Evolutionary conservation across 2,329 filamentous ascomycete genomes (phyloP).

Genomic region (Ampelomyces quisqualis): DNA sequence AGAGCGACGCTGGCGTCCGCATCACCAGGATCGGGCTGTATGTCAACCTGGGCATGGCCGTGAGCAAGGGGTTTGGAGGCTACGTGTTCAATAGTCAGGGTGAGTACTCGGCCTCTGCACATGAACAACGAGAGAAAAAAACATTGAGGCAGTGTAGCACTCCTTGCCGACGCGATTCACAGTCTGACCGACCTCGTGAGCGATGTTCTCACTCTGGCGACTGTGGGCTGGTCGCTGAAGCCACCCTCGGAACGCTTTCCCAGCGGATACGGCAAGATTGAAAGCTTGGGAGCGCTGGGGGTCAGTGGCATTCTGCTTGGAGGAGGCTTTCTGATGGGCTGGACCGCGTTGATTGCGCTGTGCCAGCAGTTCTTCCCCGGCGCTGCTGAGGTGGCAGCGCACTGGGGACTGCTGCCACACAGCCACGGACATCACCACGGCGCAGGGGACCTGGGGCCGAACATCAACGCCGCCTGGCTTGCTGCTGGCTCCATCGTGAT

Average conservation of each 20-base stretch:
- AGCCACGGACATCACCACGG: constrained; percentile 65
- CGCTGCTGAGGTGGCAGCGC: constrained; percentile 45
- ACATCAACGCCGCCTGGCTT: constrained; percentile 92
- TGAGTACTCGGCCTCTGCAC: constrained; percentile 22
- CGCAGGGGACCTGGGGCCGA: constrained; percentile 65
- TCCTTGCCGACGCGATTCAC: constrained; percentile 93
- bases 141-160: constrained; percentile 53
- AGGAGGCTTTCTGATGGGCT: constrained; percentile 90
- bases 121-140: not conserved
- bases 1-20: constrained; percentile 87
- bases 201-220: constrained; percentile 89
- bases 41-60: constrained; percentile 90
- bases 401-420: constrained; percentile 51
- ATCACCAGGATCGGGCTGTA: constrained; percentile 88
- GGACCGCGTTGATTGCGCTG: constrained; percentile 61
- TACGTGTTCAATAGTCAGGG: constrained; percentile 90
- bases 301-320: constrained; percentile 88
- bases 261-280: constrained; percentile 93
- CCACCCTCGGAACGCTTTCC: constrained; percentile 83
- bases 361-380: constrained; percentile 53
- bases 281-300: constrained; percentile 88
- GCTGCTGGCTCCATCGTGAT: constrained; percentile 84
- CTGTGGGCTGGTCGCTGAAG: constrained; percentile 88
- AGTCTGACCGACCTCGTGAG: constrained; percentile 93
- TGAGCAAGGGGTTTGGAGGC: constrained; percentile 88